These are phyloP conservation scores for Hanseniaspora mollemarum DNA, from an alignment of 805 yeast species.

Conservation along the genomic window DNA sequence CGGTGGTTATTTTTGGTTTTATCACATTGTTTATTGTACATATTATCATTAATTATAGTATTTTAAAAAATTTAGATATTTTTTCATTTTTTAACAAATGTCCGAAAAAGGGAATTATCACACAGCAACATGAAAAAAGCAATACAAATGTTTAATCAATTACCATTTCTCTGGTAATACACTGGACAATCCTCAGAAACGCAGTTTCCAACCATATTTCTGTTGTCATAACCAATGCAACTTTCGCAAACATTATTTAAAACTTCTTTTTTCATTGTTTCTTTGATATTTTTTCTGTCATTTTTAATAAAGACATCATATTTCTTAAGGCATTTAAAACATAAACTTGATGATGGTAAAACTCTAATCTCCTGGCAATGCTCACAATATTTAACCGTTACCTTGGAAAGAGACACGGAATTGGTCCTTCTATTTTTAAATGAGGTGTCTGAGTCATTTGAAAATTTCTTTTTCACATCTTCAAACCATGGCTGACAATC, in stretches of 20 bases:
- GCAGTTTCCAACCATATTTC: conserved; percentile 35
- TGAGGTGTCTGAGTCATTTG: not conserved
- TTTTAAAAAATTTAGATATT: too few species aligned
- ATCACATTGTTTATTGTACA: not conserved
- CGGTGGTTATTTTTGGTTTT: not conserved
- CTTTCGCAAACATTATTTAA: conserved; percentile 30
- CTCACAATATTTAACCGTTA: conserved; percentile 6
- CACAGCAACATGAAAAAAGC: not conserved
- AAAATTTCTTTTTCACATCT: conserved; percentile 2
- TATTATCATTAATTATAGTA: not conserved
- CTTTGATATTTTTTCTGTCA: conserved; percentile 8
- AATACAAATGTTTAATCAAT: not conserved
- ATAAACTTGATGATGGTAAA: conserved; percentile 1
- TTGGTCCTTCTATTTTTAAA: not conserved
- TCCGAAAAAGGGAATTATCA: not conserved
- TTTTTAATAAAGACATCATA: conserved; percentile 12
- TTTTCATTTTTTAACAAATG: not conserved
- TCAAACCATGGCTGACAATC: conserved; percentile 61
- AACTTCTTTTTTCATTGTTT: conserved; percentile 26
- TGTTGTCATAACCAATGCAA: conserved; percentile 28
- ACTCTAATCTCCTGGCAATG: conserved; percentile 5
- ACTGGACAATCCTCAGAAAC: conserved; percentile 54
- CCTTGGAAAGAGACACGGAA: not conserved
- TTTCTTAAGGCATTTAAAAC: conserved; percentile 11
- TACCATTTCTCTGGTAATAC: conserved; percentile 42